A percentile compares a stretch with the other conserved stretches of the same genome.
Conservation (phyloP, 1,284 basidiomycete genomes). For the Marasmius oreades region DNA sequence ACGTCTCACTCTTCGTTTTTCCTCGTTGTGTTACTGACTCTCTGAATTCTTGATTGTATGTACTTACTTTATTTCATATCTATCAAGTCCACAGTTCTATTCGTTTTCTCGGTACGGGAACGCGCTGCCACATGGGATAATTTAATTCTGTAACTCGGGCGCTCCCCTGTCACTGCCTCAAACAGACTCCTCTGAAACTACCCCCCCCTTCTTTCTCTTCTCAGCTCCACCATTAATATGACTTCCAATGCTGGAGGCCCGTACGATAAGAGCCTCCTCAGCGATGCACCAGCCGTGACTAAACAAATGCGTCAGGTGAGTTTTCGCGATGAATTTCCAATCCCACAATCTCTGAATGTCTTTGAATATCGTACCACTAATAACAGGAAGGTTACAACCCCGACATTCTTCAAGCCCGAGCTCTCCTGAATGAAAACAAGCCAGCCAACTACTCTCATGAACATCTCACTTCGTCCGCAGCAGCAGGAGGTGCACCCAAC, state of each 20-base stretch:
- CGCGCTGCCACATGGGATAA: too few species aligned
- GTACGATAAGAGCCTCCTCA: constrained; percentile 8
- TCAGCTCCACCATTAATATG: not conserved
- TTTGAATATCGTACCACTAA: too few species aligned
- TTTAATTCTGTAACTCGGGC: too few species aligned
- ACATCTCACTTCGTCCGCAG: constrained; percentile 5
- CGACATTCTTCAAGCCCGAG: constrained; percentile 1
- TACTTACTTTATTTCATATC: not conserved
- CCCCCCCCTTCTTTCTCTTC: too few species aligned
- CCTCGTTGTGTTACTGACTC: too few species aligned
- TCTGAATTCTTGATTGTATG: not conserved
- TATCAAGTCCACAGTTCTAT: not conserved
- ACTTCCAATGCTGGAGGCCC: not conserved
- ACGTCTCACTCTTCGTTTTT: too few species aligned
- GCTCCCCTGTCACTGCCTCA: too few species aligned
- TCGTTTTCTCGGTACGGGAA: too few species aligned
- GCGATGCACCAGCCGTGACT: constrained; percentile 9
- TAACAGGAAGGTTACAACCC: constrained; percentile 11
- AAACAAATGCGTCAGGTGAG: constrained; percentile 7
- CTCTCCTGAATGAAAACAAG: not conserved
- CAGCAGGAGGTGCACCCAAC: not conserved
- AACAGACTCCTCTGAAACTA: too few species aligned
- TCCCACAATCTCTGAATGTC: too few species aligned
- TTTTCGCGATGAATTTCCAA: not conserved
- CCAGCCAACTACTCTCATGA: not conserved